These are phyloP conservation scores for Metschnikowia kofuensis DNA, from an alignment of 805 yeast genomes.

Conservation along the genomic window DNA sequence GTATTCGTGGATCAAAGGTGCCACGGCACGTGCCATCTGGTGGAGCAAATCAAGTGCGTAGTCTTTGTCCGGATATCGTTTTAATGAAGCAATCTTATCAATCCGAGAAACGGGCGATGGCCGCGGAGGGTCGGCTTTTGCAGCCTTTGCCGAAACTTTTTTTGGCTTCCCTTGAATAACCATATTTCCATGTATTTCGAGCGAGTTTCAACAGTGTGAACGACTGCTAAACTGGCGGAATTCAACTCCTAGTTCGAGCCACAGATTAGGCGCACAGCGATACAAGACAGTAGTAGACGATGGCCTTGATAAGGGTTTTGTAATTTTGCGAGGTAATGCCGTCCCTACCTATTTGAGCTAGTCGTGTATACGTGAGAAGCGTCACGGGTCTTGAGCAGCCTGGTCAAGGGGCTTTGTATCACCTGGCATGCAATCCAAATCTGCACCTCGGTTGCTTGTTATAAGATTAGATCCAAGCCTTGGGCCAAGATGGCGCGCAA, in stretches of 20 bases:
- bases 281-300: too few relatives aligned
- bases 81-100: conserved; percentile 36
- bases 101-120: conserved; percentile 39
- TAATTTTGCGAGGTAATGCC: too few relatives aligned
- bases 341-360: too few relatives aligned
- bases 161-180: conserved; percentile 9
- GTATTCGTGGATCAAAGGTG: conserved; percentile 73
- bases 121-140: conserved; percentile 12
- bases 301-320: too few relatives aligned
- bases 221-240: neutral
- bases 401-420: neutral
- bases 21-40: conserved; percentile 64
- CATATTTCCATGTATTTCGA: neutral
- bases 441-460: neutral
- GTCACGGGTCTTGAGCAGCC: neutral
- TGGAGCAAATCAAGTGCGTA: conserved; percentile 52
- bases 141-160: neutral
- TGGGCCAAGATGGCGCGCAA: neutral
- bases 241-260: neutral
- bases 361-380: neutral
- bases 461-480: neutral
- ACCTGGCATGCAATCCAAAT: neutral
- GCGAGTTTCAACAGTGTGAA: neutral
- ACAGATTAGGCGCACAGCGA: too few relatives aligned
- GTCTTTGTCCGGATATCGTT: conserved; percentile 34